These are phyloP conservation scores for Lophiostoma macrostomum DNA, from an alignment of 495 filamentous ascomycete genomes.

Conservation along the genomic window DNA sequence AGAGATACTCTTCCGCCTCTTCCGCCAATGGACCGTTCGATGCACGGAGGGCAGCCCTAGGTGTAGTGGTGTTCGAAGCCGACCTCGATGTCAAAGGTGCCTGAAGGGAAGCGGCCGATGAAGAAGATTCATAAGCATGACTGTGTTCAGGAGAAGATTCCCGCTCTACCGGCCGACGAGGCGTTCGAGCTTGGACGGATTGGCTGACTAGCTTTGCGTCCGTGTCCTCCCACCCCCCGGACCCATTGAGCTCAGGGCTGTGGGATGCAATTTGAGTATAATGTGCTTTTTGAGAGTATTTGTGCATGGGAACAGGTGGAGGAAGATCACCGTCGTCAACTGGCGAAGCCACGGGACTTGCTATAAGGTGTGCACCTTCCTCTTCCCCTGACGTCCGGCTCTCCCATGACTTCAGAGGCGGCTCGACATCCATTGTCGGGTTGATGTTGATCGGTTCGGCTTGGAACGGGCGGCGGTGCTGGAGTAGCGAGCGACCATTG, in stretches of 20 bases:
- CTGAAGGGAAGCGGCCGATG: constrained; percentile 18
- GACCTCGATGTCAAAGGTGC: constrained; percentile 27
- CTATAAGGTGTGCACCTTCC: too few species aligned
- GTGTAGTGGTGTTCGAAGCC: constrained; percentile 23
- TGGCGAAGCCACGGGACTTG: constrained; percentile 32
- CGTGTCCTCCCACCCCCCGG: constrained; percentile 20
- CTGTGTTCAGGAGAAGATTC: constrained; percentile 8
- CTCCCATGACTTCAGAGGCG: constrained; percentile 36
- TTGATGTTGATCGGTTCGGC: constrained; percentile 32
- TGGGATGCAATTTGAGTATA: constrained; percentile 21
- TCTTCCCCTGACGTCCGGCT: constrained; percentile 36
- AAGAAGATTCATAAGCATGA: constrained; percentile 5
- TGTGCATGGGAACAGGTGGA: constrained; percentile 27
- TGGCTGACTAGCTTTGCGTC: constrained; percentile 27
- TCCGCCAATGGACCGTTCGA: constrained; percentile 2
- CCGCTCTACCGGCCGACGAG: neutral
- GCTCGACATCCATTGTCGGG: constrained; percentile 26
- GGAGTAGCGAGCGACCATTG: constrained; percentile 22
- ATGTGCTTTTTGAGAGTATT: constrained; percentile 1
- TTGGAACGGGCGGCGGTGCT: constrained; percentile 17
- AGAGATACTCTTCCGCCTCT: constrained; percentile 25
- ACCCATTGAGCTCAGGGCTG: constrained; percentile 10
- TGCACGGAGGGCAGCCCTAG: constrained; percentile 3
- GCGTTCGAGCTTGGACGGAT: constrained; percentile 16
- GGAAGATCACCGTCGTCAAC: constrained; percentile 10